phyloP scores from a whole-genome alignment of 1,139 yeast species.

The Yamadazyma diddensiae region DNA sequence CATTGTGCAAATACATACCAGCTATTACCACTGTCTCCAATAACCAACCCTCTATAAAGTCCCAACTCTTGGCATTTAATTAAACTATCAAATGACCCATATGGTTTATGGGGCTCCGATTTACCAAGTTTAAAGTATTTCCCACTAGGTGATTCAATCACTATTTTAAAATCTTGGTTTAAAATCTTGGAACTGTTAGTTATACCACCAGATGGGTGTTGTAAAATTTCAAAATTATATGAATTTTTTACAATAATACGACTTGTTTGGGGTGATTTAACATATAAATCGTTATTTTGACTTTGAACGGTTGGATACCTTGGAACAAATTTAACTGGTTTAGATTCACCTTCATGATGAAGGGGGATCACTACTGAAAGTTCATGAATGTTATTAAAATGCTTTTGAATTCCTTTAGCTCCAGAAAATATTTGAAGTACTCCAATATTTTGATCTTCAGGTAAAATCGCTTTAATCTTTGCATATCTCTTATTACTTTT shows the following conservation, averaged over 20 bases:
- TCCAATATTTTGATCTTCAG: conserved; percentile 66
- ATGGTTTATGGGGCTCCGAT: conserved; percentile 42
- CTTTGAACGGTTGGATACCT: conserved; percentile 71
- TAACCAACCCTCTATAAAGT: conserved; percentile 76
- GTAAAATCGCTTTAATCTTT: conserved; percentile 77
- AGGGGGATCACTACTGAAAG: conserved; percentile 76
- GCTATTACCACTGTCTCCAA: conserved; percentile 74
- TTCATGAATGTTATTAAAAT: conserved; percentile 62
- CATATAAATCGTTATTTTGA: conserved; percentile 71
- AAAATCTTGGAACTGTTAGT: conserved; percentile 32
- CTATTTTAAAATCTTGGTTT: conserved; percentile 53
- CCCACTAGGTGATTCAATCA: conserved; percentile 82
- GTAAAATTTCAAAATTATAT: conserved; percentile 62
- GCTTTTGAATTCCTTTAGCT: conserved; percentile 56
- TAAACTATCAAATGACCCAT: conserved; percentile 56
- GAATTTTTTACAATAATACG: conserved; percentile 54
- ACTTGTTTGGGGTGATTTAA: conserved; percentile 79
- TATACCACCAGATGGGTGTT: conserved; percentile 61
- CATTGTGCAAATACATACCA: conserved; percentile 95
- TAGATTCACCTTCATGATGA: conserved; percentile 66
- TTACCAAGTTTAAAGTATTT: conserved; percentile 61
- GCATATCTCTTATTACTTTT: conserved; percentile 61
- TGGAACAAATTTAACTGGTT: conserved; percentile 59
- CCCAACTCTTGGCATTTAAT: conserved; percentile 72
- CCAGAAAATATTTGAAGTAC: conserved; percentile 77